These are phyloP conservation scores for Parasarocladium wereldwijsianum DNA, from an alignment of 2,329 filamentous ascomycete genomes.

Conservation along the genomic window DNA sequence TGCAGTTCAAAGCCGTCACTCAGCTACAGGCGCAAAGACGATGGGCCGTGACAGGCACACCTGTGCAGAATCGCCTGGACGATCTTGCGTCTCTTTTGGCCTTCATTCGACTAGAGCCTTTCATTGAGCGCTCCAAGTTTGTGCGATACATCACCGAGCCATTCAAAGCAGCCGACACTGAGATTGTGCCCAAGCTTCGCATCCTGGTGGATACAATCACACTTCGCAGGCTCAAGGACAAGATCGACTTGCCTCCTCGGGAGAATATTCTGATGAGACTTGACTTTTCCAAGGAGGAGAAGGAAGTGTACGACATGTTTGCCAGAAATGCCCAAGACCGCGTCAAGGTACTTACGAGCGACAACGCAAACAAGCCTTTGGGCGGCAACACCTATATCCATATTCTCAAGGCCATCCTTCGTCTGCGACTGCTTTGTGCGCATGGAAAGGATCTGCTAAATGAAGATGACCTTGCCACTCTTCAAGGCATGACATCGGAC, in stretches of 20 bases:
- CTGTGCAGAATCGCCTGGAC: slow-evolving; percentile 84
- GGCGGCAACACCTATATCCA: slow-evolving; percentile 86
- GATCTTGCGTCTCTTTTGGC: slow-evolving; percentile 78
- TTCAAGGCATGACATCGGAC: slow-evolving; percentile 68
- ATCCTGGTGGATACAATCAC: slow-evolving; percentile 92
- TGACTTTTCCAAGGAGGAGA: slow-evolving; percentile 62
- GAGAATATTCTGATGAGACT: slow-evolving; percentile 60
- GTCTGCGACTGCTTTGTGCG: slow-evolving; percentile 79
- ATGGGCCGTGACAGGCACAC: slow-evolving; percentile 96
- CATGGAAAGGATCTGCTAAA: slow-evolving; percentile 86
- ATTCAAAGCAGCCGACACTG: slow-evolving; percentile 75
- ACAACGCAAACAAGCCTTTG: slow-evolving; percentile 45
- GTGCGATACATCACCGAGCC: slow-evolving; percentile 66
- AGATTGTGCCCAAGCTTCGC: slow-evolving; percentile 72
- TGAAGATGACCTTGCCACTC: slow-evolving; percentile 64
- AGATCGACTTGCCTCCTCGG: slow-evolving; percentile 65
- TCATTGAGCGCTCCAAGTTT: slow-evolving; percentile 66
- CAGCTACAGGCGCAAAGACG: slow-evolving; percentile 64
- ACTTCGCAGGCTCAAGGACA: slow-evolving; percentile 79
- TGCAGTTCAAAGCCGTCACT: slow-evolving; percentile 75
- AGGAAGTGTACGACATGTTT: slow-evolving; percentile 70
- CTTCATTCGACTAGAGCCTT: slow-evolving; percentile 74
- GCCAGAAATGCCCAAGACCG: slow-evolving; percentile 66
- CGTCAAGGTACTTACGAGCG: slow-evolving; percentile 55
- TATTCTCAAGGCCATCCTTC: slow-evolving; percentile 80